These are phyloP conservation scores for Penicillium sp. DNA, from an alignment of 2,329 filamentous ascomycete species.

Conservation along the genomic window DNA sequence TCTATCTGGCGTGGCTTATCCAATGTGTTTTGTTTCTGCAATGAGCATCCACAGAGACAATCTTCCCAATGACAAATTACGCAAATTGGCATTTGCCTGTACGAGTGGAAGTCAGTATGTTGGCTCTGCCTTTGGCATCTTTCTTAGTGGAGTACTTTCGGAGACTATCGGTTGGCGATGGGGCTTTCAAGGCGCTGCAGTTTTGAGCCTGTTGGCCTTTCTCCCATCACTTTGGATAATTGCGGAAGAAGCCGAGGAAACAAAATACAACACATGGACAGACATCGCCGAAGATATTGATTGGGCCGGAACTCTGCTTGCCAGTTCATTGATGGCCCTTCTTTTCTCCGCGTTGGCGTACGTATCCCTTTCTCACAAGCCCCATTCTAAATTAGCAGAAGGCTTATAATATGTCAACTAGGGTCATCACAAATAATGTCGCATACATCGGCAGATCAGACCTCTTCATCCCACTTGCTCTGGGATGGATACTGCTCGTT, in stretches of 20 bases:
- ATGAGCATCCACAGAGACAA: not conserved
- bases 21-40: constrained; percentile 13
- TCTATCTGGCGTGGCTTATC: constrained; percentile 6
- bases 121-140: constrained; percentile 51
- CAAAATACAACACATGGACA: not conserved
- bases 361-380: not conserved
- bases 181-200: constrained; percentile 37
- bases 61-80: constrained; percentile 44
- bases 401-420: not conserved
- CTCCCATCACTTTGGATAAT: constrained; percentile 10
- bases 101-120: constrained; percentile 51
- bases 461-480: constrained; percentile 7
- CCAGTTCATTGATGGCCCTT: constrained; percentile 4
- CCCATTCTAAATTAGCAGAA: not conserved
- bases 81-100: constrained; percentile 53
- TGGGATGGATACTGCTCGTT: constrained; percentile 3
- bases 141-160: constrained; percentile 50
- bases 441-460: not conserved
- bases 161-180: constrained; percentile 50
- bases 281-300: constrained; percentile 11
- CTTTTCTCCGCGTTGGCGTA: constrained; percentile 19
- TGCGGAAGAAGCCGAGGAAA: not conserved
- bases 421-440: constrained; percentile 9
- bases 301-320: constrained; percentile 16
- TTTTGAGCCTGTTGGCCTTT: constrained; percentile 4